These are phyloP conservation scores for Sporothrix schenckii DNA, from an alignment of 2,329 filamentous ascomycete species.

Conservation along the genomic window DNA sequence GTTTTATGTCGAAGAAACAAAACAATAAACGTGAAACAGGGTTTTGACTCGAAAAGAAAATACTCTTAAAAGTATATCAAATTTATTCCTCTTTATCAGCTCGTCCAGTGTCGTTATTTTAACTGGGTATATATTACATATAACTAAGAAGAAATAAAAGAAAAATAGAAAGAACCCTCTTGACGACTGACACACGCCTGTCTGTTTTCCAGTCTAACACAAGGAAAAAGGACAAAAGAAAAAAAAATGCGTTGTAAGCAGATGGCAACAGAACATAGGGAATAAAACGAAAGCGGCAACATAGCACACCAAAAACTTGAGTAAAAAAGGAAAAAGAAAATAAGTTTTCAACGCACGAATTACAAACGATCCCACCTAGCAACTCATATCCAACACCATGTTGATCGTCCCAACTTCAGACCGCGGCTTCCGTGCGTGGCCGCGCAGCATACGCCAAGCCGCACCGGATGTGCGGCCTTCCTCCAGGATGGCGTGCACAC, in stretches of 20 bases:
- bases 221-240: not conserved
- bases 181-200: not conserved
- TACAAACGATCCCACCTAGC: not conserved
- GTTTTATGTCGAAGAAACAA: too few species aligned
- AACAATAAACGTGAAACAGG: too few species aligned
- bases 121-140: slow-evolving; percentile 24
- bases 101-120: slow-evolving; percentile 15
- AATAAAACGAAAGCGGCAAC: not conserved
- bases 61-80: not conserved
- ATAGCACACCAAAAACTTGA: not conserved
- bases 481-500: slow-evolving; percentile 63
- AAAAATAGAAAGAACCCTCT: not conserved
- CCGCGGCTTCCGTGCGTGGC: slow-evolving; percentile 65
- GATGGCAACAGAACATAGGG: slow-evolving; percentile 2
- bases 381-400: slow-evolving; percentile 39
- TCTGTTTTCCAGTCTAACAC: not conserved
- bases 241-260: not conserved
- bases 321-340: slow-evolving; percentile 7
- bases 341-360: not conserved
- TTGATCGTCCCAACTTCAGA: slow-evolving; percentile 46
- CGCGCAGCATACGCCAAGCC: slow-evolving; percentile 64
- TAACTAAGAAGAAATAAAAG: not conserved
- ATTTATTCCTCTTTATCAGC: not conserved
- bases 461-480: slow-evolving; percentile 63
- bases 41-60: not conserved